phyloP scores from a whole-genome alignment of 2,329 filamentous ascomycete species.

The Colletotrichum euphorbiae region DNA sequence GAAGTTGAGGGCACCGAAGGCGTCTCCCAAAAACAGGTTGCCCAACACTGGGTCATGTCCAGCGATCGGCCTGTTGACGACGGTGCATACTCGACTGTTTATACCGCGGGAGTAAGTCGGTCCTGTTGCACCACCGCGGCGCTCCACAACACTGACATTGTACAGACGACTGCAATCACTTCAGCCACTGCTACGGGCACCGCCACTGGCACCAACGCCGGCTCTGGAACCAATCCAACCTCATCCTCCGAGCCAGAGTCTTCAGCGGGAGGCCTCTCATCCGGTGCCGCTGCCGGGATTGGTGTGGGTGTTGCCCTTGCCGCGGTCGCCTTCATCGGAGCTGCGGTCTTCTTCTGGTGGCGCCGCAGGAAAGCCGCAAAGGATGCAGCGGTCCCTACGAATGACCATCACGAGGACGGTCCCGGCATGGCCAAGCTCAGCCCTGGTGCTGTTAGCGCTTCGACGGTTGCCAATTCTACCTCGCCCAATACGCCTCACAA shows the following conservation, averaged over 20 bases:
- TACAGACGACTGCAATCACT: not conserved
- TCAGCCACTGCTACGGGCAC: conserved; percentile 7
- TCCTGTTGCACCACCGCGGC: fast-evolving
- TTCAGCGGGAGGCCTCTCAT: conserved; percentile 42
- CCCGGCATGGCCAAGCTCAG: conserved; percentile 11
- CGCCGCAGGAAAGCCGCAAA: conserved; percentile 40
- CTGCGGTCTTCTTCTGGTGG: conserved; percentile 46
- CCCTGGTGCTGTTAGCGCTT: conserved; percentile 19
- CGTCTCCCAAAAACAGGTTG: conserved; percentile 43
- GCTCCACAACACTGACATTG: not conserved
- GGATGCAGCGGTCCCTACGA: not conserved
- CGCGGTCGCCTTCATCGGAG: conserved; percentile 42
- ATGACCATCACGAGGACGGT: not conserved
- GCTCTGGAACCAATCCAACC: not conserved
- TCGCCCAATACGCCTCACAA: conserved; percentile 23
- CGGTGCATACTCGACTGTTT: conserved; percentile 49
- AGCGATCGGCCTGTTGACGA: conserved; percentile 47
- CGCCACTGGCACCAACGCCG: not conserved
- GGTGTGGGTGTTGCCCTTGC: conserved; percentile 46
- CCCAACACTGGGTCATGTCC: conserved; percentile 51
- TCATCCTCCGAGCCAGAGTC: conserved; percentile 7
- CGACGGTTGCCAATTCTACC: not conserved
- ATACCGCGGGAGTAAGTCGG: conserved; percentile 43
- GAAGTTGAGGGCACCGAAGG: conserved; percentile 40
- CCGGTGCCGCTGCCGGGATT: conserved; percentile 48